Evolutionary conservation across 2,329 filamentous ascomycete genomes (phyloP), one percentile per base, ranked within the genome.

Genomic region (Akanthomyces uredinophilus): DNA sequence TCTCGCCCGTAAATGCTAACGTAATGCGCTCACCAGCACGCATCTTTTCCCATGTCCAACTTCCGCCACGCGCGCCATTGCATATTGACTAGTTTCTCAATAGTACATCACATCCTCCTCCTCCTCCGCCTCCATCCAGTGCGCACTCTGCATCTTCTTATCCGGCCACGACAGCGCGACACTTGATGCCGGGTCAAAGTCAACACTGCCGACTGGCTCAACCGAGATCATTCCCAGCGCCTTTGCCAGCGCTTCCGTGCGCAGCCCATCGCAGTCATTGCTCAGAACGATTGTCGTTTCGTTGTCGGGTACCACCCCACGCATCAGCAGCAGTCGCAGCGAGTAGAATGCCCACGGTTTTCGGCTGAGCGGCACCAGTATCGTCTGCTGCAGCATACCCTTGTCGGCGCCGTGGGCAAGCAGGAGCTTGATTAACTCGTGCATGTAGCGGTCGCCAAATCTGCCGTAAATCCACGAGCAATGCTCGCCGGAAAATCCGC

Each of bases 271-370:
- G n/a, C 0, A 8, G 8, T 1, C 5, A 1, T 32, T 32, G 4
- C 5, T 11, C 7, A 44, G 5, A 18, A 35, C 1, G 0, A 51
- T 8, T 27, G 1, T 13, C 58, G 16, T 13, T 27, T 39, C 20
- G 16, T 39, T 43, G 11, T 39, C 39, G 14, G 16, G 2, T 1
- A 13, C 16, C 5, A 20, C 29, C 7, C 27, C 59, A 11, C 29
- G 47, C 41, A 47, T 61, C 41, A 61, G 2, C 41, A 61, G 50
- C 41, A 61, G 39, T 16, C 39, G 41, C 10, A 49, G 2, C 18
- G 59, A 49, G 16, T 61, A 41, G n/a, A 22, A 39, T 5, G 1
- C 0, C 7, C 1, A 2, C 11, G 1, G 8, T 4, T 7, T 14
- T 13, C 4, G 6, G 32, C n/a, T 20, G 29, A 50, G 20, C n/a